Conservation (phyloP, 805 yeast species). For the Pichia insulana region DNA sequence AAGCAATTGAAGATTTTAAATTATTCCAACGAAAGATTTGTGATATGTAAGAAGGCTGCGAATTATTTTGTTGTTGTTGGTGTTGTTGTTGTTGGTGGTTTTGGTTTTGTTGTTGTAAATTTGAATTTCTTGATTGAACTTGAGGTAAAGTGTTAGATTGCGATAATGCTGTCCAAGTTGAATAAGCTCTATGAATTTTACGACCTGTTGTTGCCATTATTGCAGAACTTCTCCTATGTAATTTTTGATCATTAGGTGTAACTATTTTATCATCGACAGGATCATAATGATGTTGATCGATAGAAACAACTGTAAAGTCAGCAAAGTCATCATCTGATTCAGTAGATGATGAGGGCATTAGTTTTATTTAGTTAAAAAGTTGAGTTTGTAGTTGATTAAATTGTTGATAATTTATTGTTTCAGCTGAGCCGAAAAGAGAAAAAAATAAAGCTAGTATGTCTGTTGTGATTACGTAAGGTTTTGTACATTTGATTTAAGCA, state of each 20-base stretch:
- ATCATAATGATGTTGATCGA: background rate
- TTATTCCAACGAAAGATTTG: constrained; percentile 6
- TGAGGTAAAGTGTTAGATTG: no score
- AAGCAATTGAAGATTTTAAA: constrained; percentile 66
- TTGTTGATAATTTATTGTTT: no score
- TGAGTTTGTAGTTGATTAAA: no score
- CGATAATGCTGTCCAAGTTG: constrained; percentile 18
- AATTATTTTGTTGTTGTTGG: constrained; percentile 3
- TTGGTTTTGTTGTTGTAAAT: no score
- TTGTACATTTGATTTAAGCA: no score
- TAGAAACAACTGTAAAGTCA: constrained; percentile 6
- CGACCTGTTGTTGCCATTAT: constrained; percentile 40
- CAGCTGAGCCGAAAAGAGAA: no score
- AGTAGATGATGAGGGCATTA: background rate
- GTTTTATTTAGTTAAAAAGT: background rate
- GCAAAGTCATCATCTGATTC: constrained; percentile 5
- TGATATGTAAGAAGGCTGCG: background rate
- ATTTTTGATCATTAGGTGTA: background rate
- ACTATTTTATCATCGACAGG: background rate
- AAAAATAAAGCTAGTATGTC: no score
- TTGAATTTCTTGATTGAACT: no score
- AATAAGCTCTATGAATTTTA: constrained; percentile 23
- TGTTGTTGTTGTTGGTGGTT: no score
- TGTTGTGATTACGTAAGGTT: no score
- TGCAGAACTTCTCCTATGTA: constrained; percentile 28